These are phyloP conservation scores for Aquilaria agallochum DNA, from an alignment of 441 rosid species.

Conservation along the genomic window DNA sequence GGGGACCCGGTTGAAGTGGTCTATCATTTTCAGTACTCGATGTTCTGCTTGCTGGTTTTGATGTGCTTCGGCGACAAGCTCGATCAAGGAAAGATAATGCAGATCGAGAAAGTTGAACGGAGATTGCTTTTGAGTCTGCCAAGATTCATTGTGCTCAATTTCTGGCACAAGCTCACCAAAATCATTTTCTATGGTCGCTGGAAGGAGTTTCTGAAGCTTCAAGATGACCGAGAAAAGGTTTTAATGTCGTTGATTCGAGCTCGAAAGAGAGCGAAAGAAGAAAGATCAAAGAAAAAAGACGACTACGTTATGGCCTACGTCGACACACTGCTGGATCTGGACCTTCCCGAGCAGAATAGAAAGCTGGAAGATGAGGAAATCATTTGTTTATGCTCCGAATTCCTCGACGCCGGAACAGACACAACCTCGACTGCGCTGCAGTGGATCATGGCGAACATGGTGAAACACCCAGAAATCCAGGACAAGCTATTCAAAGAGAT, in stretches of 20 bases:
- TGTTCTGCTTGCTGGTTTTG: too few relatives aligned
- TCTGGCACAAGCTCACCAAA: constrained; percentile 13
- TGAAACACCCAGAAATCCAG: constrained; percentile 20
- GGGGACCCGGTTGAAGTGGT: too few relatives aligned
- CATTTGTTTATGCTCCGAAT: constrained; percentile 12
- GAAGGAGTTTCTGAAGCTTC: constrained; percentile 12
- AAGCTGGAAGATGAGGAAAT: constrained; percentile 22
- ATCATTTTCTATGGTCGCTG: constrained; percentile 9
- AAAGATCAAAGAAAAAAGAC: not conserved
- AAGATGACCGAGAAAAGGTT: constrained; percentile 7
- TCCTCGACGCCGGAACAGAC: constrained; percentile 17
- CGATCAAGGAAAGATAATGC: too few relatives aligned
- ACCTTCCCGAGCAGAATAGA: constrained; percentile 17
- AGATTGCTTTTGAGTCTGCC: not conserved
- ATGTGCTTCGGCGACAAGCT: not conserved
- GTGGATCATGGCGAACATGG: constrained; percentile 27
- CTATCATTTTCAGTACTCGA: too few relatives aligned
- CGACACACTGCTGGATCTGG: constrained; percentile 24
- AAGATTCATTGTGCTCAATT: constrained; percentile 3
- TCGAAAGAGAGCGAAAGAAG: constrained; percentile 10
- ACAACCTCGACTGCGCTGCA: constrained; percentile 5
- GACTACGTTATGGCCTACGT: constrained; percentile 14
- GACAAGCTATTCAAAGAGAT: constrained; percentile 18
- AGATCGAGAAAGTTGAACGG: not conserved
- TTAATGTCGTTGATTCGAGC: constrained; percentile 18